A percentile compares a stretch with the other conserved stretches of the same genome.
phyloP scores from a whole-genome alignment of 2,329 filamentous ascomycete species.

The Arthrobotrys musiformis region DNA sequence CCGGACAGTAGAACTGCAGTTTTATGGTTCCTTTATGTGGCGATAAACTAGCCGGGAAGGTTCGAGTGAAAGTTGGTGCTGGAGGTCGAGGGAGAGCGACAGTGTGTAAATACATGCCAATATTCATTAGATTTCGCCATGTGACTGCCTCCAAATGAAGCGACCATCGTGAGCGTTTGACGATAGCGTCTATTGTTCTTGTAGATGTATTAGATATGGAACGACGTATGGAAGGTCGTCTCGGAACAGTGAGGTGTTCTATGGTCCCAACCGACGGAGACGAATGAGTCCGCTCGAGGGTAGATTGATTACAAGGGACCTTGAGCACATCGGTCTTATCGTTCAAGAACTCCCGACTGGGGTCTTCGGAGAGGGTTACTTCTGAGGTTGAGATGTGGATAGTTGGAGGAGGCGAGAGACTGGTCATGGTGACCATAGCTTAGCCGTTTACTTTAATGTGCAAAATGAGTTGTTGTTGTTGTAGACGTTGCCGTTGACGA shows the following conservation, averaged over 20 bases:
- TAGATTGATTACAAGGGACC: not conserved
- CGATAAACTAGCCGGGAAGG: conserved; percentile 67
- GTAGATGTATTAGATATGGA: conserved; percentile 51
- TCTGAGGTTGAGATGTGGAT: conserved; percentile 44
- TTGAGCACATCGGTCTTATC: conserved; percentile 27
- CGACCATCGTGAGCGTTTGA: conserved; percentile 67
- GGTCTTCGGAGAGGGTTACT: conserved; percentile 40
- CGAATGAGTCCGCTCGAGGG: conserved; percentile 26
- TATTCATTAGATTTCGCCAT: conserved; percentile 75
- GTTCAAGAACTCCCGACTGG: conserved; percentile 1
- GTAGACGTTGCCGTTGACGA: not conserved
- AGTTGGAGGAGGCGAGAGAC: conserved; percentile 18
- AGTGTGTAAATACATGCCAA: conserved; percentile 76
- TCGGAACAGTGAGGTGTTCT: conserved; percentile 38
- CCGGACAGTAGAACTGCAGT: conserved; percentile 72
- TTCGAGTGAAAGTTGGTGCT: conserved; percentile 70
- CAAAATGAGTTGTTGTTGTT: not conserved
- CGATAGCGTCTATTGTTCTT: conserved; percentile 38
- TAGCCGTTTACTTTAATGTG: too few species aligned
- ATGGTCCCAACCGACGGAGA: conserved; percentile 30
- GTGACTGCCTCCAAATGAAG: conserved; percentile 73
- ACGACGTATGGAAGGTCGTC: conserved; percentile 45
- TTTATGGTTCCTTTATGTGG: conserved; percentile 65
- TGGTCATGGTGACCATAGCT: conserved; percentile 35
- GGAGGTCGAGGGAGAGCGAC: conserved; percentile 72